These are phyloP conservation scores for Lizanozyma gosingica DNA, from an alignment of 1,139 yeast genomes.

Conservation along the genomic window DNA sequence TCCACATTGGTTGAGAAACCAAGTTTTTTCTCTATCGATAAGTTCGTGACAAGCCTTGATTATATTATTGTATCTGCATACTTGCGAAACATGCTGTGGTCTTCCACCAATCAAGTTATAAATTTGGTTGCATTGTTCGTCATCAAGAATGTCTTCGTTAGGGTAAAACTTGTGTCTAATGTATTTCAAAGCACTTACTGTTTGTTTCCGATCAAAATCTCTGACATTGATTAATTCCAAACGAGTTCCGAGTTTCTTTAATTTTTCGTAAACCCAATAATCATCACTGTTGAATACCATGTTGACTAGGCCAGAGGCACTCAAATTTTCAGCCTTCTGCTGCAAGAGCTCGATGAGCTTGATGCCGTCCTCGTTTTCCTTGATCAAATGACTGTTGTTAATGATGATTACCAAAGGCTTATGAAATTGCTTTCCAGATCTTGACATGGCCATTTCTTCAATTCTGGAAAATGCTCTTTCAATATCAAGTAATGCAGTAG, in stretches of 20 bases:
- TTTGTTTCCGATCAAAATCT: slow-evolving; percentile 52
- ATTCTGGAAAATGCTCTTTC: slow-evolving; percentile 74
- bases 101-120: slow-evolving; percentile 76
- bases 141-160: slow-evolving; percentile 27
- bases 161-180: slow-evolving; percentile 40
- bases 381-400: slow-evolving; percentile 67
- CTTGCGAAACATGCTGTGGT: slow-evolving; percentile 74
- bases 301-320: slow-evolving; percentile 72
- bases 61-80: slow-evolving; percentile 57
- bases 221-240: slow-evolving; percentile 64
- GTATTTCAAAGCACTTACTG: slow-evolving; percentile 47
- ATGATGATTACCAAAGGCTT: slow-evolving; percentile 63
- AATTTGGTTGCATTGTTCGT: slow-evolving; percentile 40
- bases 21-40: slow-evolving; percentile 73
- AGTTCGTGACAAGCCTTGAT: slow-evolving; percentile 58
- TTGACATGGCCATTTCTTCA: slow-evolving; percentile 59
- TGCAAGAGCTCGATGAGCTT: slow-evolving; percentile 69
- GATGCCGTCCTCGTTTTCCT: slow-evolving; percentile 63
- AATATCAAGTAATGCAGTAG: slow-evolving; percentile 73
- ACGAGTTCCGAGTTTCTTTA: slow-evolving; percentile 65
- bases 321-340: slow-evolving; percentile 72
- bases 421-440: slow-evolving; percentile 26
- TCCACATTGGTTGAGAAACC: slow-evolving; percentile 82
- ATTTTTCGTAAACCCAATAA: slow-evolving; percentile 78
- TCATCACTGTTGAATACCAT: slow-evolving; percentile 77